Percentiles rank a stretch among this genome's conserved stretches.
These are phyloP conservation scores for Diospyros kaki DNA, from an alignment of 148 eudicot species.

Conservation along the genomic window DNA sequence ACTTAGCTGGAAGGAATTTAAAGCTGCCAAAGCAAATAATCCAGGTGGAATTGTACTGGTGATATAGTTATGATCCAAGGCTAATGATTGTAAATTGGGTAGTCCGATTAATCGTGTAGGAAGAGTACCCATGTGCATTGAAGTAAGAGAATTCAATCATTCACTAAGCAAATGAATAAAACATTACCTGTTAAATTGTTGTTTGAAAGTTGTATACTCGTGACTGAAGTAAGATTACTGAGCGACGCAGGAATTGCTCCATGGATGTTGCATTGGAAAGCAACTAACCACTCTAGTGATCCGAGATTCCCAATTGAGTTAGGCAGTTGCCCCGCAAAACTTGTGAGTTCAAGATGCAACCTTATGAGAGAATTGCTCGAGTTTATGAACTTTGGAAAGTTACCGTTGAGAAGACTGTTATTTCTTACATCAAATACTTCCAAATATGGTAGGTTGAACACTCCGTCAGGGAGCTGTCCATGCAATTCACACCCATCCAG, in stretches of 20 bases:
- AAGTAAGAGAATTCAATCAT: too few relatives aligned
- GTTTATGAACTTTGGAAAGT: slow-evolving; percentile 10
- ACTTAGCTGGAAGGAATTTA: slow-evolving; percentile 26
- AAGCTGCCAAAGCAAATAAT: not conserved
- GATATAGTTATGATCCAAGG: slow-evolving; percentile 1
- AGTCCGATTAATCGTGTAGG: not conserved
- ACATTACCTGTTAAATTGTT: not conserved
- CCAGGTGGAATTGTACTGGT: slow-evolving; percentile 15
- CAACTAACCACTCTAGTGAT: slow-evolving; percentile 9
- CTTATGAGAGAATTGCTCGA: slow-evolving; percentile 16
- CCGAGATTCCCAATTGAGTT: slow-evolving; percentile 18
- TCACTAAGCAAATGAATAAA: not conserved
- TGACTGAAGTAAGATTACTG: not conserved
- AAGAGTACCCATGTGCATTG: not conserved
- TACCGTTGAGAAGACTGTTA: not conserved
- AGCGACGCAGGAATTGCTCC: slow-evolving; percentile 12
- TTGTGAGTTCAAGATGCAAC: slow-evolving; percentile 4
- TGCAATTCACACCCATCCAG: not conserved
- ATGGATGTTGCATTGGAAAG: not conserved
- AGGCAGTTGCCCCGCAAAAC: slow-evolving; percentile 18
- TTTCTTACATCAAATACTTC: slow-evolving; percentile 1
- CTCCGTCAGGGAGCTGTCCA: slow-evolving; percentile 17
- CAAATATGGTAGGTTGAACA: slow-evolving; percentile 26
- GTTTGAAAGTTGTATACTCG: not conserved
- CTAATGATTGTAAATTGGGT: not conserved